Percentiles rank a stretch among this genome's conserved stretches.
These are phyloP conservation scores for Glycine soja DNA, from an alignment of 306 rosid species.

Conservation along the genomic window DNA sequence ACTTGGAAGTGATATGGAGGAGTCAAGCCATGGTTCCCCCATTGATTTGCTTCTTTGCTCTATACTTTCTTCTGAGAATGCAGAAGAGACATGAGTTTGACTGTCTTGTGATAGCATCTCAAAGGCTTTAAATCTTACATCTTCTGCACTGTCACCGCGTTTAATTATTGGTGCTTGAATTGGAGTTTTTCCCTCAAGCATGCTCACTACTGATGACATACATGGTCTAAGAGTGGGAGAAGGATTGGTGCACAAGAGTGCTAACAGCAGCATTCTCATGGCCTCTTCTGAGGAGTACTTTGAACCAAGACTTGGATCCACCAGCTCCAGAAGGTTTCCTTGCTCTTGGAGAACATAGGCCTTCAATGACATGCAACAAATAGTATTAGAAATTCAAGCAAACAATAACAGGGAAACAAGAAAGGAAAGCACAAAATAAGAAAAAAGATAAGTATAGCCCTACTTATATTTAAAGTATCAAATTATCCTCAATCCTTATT, in stretches of 20 bases:
- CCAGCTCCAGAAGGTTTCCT: constrained; percentile 83
- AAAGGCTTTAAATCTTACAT: constrained; percentile 72
- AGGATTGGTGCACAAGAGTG: constrained; percentile 84
- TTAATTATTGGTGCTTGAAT: constrained; percentile 62
- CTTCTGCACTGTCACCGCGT: constrained; percentile 47
- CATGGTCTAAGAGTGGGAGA: no score
- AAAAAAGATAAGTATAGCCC: not conserved
- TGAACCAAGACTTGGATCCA: constrained; percentile 74
- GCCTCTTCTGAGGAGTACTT: constrained; percentile 67
- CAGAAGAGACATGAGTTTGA: constrained; percentile 55
- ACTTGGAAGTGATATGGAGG: constrained; percentile 59
- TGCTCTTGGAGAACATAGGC: constrained; percentile 92
- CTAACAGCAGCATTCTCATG: constrained; percentile 74
- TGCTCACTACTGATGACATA: constrained; percentile 85
- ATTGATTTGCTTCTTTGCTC: constrained; percentile 52
- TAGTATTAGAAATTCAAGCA: constrained; percentile 27
- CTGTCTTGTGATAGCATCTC: constrained; percentile 68
- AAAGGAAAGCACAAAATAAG: not conserved
- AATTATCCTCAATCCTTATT: not conserved
- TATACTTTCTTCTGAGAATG: constrained; percentile 52
- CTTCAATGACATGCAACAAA: constrained; percentile 50
- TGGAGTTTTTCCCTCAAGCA: constrained; percentile 82
- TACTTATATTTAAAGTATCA: not conserved
- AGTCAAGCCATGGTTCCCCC: constrained; percentile 74
- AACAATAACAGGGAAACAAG: constrained; percentile 24